Base-by-base conservation (phyloP, 2,329 filamentous ascomycete genomes). In the Colletotrichum lini region DNA sequence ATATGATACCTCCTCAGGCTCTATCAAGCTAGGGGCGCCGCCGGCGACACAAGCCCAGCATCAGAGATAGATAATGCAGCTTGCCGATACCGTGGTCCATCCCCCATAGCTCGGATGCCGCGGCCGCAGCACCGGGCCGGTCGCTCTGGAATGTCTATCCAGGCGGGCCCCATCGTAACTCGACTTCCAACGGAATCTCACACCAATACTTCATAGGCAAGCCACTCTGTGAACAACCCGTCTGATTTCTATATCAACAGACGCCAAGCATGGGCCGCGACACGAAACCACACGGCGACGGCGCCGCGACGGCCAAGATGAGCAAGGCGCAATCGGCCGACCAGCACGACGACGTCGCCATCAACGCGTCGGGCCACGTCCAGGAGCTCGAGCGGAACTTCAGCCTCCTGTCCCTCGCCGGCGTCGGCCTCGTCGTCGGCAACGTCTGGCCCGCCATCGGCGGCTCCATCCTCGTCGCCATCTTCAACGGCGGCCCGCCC, bases 401-500 rank as follows among this genome's bases (percentile, higher is more conserved):
- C 77, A 82, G 75, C 64, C 77, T 85, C 2, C 75, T 85, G 35
- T 83, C 82, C 26, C 78, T 84, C 4, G 82, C 81, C 4, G 81
- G 82, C 50, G 76, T 84, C 23, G 83, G 82, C 2, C 79, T 84
- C 16, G 79, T 81, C 16, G 80, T 83, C 23, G 83, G 83, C 8
- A 85, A 84, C 52, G 80, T 82, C 30, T 85, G 84, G 84, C 80
- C 82, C 1, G 82, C 82, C 4, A 82, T 84, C 12, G 84, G 83
- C 21, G 83, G 83, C 30, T 82, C 82, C 12, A 83, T 82, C 63
- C 82, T 85, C 16, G 81, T 86, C 53, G 87, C 88, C 26, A 84
- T 91, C 71, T 86, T 83, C 76, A 91, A 92, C 79, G 90, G 90
- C 72, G 90, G 90, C 0, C 87, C 89, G 0, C 86, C 90, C 0